Evolutionary conservation across 1,284 basidiomycete genomes (phyloP).

Genomic region (Ceratobasidium sp.): DNA sequence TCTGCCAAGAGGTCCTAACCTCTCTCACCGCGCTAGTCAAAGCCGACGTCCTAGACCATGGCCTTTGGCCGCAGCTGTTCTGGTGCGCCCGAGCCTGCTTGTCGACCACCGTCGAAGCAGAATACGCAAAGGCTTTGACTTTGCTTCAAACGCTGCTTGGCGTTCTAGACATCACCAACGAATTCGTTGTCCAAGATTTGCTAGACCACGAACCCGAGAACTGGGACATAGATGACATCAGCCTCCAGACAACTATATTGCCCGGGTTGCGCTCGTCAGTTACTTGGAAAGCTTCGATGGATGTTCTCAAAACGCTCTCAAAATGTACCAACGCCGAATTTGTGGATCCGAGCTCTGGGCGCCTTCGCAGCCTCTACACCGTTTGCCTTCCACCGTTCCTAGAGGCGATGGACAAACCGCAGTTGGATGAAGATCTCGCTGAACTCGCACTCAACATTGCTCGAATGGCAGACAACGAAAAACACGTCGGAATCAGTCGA

Average conservation of each 20-base stretch:
- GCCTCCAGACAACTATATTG: conserved; percentile 81
- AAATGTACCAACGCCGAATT: conserved; percentile 68
- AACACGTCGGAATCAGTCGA: conserved; percentile 80
- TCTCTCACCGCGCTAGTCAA: conserved; percentile 81
- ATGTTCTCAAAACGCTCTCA: conserved; percentile 69
- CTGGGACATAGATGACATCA: conserved; percentile 75
- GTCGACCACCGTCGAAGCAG: conserved; percentile 84
- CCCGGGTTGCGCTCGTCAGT: conserved; percentile 85
- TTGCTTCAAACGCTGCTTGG: conserved; percentile 80
- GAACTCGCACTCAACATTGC: conserved; percentile 84
- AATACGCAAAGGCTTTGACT: conserved; percentile 79
- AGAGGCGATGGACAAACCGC: conserved; percentile 78
- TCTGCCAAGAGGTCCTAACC: conserved; percentile 86
- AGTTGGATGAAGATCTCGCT: conserved; percentile 71
- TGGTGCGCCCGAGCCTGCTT: conserved; percentile 89
- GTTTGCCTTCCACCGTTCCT: conserved; percentile 91
- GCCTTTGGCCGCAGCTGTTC: conserved; percentile 85
- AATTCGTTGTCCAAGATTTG: conserved; percentile 72
- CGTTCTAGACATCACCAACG: conserved; percentile 80
- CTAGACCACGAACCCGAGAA: conserved; percentile 76
- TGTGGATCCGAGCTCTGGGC: conserved; percentile 78
- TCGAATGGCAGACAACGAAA: conserved; percentile 77
- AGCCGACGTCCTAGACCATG: conserved; percentile 68
- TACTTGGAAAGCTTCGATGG: conserved; percentile 78
- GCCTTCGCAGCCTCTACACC: conserved; percentile 87